These are phyloP conservation scores for Leccinum angustisporum DNA, from an alignment of 1,284 basidiomycete genomes.

Conservation along the genomic window DNA sequence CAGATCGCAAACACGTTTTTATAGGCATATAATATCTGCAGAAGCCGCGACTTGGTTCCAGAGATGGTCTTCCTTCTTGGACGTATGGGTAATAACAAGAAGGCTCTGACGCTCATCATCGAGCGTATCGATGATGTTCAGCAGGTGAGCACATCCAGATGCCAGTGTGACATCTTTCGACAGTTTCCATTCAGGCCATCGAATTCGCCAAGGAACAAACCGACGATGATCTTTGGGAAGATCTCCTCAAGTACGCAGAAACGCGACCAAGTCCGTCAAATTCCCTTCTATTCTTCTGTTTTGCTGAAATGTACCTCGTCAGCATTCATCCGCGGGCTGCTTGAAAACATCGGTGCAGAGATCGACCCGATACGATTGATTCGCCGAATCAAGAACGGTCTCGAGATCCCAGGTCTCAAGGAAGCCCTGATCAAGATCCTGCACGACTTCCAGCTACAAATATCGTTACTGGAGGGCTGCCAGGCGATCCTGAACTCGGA, in stretches of 20 bases:
- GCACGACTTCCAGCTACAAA: slow-evolving; percentile 91
- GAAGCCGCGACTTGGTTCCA: slow-evolving; percentile 81
- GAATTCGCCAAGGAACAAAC: slow-evolving; percentile 98
- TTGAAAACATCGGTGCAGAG: slow-evolving; percentile 95
- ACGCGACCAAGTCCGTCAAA: slow-evolving; percentile 72
- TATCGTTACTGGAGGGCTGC: slow-evolving; percentile 88
- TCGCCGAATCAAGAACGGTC: slow-evolving; percentile 89
- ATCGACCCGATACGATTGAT: slow-evolving; percentile 96
- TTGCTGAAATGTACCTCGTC: neutral
- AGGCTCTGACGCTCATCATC: slow-evolving; percentile 93
- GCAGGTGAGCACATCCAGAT: slow-evolving; percentile 48
- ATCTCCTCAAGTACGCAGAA: slow-evolving; percentile 92
- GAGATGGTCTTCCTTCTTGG: slow-evolving; percentile 99
- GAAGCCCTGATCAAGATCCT: slow-evolving; percentile 95
- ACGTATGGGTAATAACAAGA: slow-evolving; percentile 96
- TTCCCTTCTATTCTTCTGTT: neutral
- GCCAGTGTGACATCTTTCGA: neutral
- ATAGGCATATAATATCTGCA: slow-evolving; percentile 88
- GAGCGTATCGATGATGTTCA: slow-evolving; percentile 93
- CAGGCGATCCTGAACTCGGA: slow-evolving; percentile 85
- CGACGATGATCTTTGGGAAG: slow-evolving; percentile 98
- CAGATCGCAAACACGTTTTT: neutral
- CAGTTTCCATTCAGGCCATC: slow-evolving; percentile 66
- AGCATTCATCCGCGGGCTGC: slow-evolving; percentile 92
- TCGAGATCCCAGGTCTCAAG: slow-evolving; percentile 95